Base-by-base conservation (phyloP, 176 grass and related monocot genomes). In the Pontederia crassipes region DNA sequence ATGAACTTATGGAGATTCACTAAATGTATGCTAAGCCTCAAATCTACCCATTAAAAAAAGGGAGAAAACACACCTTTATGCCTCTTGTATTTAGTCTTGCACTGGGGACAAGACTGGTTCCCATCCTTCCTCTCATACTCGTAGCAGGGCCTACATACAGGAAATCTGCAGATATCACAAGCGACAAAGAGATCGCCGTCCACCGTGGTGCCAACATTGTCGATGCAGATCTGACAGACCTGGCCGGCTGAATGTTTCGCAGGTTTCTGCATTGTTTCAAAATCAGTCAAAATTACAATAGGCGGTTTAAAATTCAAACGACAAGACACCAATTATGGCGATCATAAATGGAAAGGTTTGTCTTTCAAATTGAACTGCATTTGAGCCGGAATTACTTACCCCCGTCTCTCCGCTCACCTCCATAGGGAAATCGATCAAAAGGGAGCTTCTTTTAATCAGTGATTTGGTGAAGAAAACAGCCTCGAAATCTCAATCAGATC, bases 111-210 rank as follows among this genome's bases (percentile, higher is more conserved):
- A 12, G 59, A 52, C 50, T 64, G 71, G 13, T 61, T 74, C 35
- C 71, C 71, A 48, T 74, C 71, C 71, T 74, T 74, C 28, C 71
- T 61, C 59, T 74, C 71, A 16, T 74, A 74, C 51, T 74, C 71
- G 55, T 74, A 74, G 32, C 71, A 74, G 17, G 71, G 71, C 59
- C 71, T 54, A 32, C 71, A 74, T 28, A 74, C 71, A 12, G 71
- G 71, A 53, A 74, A 74, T 10, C 59, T 29, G 16, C 71, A 74
- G 50, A 74, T 50, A 56, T 64, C 59, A 17, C 71, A 74, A 29
- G 71, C 71, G 15, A 64, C 60, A 52, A 74, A 74, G 15, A 64
- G 71, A 64, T 74, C 71, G 8, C 71, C 71, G 16, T 74, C 71
- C 35, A 61, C 51, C 0, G 60, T 64, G 3, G 60, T 56, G 18